Evolutionary conservation across 805 yeast species (phyloP).

Genomic region (Schizosaccharomyces cryophilus): DNA sequence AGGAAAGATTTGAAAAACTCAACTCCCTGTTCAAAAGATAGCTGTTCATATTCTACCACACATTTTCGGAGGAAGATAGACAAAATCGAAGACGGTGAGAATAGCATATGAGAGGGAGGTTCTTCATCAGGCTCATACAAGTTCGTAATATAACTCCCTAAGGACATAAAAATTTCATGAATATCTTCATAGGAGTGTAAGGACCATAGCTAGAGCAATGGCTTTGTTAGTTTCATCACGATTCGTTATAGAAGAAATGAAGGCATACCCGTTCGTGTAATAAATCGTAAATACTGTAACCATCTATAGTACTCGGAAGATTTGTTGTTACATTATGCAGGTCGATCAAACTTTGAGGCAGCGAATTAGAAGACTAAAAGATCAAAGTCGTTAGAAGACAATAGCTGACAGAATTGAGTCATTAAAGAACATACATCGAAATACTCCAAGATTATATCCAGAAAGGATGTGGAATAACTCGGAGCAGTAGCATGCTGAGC

Average conservation of each 20-base stretch:
- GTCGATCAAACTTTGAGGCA: background rate
- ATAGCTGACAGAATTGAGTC: background rate
- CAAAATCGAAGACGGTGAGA: background rate
- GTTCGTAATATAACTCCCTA: background rate
- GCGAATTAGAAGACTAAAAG: background rate
- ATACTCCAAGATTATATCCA: background rate
- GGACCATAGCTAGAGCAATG: background rate
- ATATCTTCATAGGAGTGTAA: background rate
- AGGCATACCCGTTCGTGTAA: background rate
- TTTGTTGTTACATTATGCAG: background rate
- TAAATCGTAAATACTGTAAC: background rate
- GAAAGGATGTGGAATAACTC: background rate
- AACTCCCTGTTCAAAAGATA: background rate
- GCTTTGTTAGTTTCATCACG: background rate
- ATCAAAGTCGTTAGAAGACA: background rate
- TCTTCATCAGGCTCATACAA: background rate
- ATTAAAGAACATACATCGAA: background rate
- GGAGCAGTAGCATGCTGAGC: background rate
- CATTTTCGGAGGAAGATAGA: background rate
- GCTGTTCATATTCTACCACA: background rate
- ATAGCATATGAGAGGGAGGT: background rate
- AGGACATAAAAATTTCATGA: background rate
- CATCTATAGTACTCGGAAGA: background rate
- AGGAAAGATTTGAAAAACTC: background rate
- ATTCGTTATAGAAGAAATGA: background rate